Evolutionary conservation across 1,284 basidiomycete species (phyloP), one percentile per base, ranked within the genome.

Genomic region (Heterobasidion annosum): DNA sequence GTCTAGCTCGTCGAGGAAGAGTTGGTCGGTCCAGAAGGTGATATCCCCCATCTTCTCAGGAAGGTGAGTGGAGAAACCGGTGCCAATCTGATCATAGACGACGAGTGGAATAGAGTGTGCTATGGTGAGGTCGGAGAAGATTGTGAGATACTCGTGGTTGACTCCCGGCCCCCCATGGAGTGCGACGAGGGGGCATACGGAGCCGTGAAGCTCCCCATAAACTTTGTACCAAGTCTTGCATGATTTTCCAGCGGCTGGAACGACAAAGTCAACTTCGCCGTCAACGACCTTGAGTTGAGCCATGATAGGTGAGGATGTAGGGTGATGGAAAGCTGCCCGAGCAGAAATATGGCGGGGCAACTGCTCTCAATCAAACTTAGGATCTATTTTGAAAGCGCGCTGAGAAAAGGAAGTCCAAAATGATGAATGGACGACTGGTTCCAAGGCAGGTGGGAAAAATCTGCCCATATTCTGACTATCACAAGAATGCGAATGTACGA

Each of bases 41-140:
- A 12, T 16, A 16, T 52, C 45, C 3, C 55, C 51, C 1, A 59
- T 58, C 54, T 68, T 67, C 52, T 65, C 60, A 1, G 33, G 57
- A 34, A 70, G 61, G 56, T 68, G 68, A 8, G 67, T 70, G 12
- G 67, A 68, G 18, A 56, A 57, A 15, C 63, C 64, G 50, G 57
- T 61, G 32, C 69, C 68, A 37, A 70, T 48, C 50, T 70, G 68
- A 57, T 70, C 68, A 60, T 70, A 70, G 51, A 68, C 54, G 44
- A 70, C 60, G 50, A 69, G 59, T 8, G 67, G 67, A 34, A 64
- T 62, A 54, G 48, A 50, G n/a, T 54, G 54, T 1, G 48, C 10
- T 3, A 54, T 40, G 2, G 61, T 53, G 50, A 69, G 63, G 51
- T 65, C 64, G 40, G 57, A 50, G 52, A 63, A 51, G 10, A 65